These are phyloP conservation scores for Trichoderma simmonsii DNA, from an alignment of 2,329 filamentous ascomycete species.

Conservation along the genomic window DNA sequence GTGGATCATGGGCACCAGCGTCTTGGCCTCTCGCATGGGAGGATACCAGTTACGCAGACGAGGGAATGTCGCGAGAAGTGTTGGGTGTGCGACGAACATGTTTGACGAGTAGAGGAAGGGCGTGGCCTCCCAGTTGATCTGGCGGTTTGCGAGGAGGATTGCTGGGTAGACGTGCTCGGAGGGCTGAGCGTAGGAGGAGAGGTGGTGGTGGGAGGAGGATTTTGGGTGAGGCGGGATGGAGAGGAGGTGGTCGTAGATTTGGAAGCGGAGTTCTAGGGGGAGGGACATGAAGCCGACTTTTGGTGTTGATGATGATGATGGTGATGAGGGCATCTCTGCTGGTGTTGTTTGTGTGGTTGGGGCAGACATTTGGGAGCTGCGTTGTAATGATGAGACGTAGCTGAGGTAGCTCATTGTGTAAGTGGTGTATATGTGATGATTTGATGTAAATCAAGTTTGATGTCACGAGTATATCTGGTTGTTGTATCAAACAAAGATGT, in stretches of 20 bases:
- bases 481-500: neutral
- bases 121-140: conserved; percentile 40
- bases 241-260: conserved; percentile 46
- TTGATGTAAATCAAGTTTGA: neutral
- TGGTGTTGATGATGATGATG: neutral
- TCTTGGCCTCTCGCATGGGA: conserved; percentile 30
- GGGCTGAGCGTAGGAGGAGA: conserved; percentile 2
- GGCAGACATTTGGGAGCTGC: neutral
- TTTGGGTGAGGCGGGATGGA: conserved; percentile 29
- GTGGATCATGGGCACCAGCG: conserved; percentile 34
- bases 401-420: neutral
- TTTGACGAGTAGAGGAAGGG: conserved; percentile 43
- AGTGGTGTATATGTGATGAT: neutral
- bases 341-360: neutral
- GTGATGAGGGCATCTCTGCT: neutral
- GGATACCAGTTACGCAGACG: conserved; percentile 35
- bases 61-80: conserved; percentile 40
- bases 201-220: conserved; percentile 26
- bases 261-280: conserved; percentile 45
- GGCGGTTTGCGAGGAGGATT: conserved; percentile 41
- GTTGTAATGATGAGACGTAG: neutral
- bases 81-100: conserved; percentile 42
- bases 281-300: conserved; percentile 36
- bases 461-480: neutral
- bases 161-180: conserved; percentile 31